These are phyloP conservation scores for Aspergillus piperis DNA, from an alignment of 2,329 filamentous ascomycete genomes.

Conservation along the genomic window DNA sequence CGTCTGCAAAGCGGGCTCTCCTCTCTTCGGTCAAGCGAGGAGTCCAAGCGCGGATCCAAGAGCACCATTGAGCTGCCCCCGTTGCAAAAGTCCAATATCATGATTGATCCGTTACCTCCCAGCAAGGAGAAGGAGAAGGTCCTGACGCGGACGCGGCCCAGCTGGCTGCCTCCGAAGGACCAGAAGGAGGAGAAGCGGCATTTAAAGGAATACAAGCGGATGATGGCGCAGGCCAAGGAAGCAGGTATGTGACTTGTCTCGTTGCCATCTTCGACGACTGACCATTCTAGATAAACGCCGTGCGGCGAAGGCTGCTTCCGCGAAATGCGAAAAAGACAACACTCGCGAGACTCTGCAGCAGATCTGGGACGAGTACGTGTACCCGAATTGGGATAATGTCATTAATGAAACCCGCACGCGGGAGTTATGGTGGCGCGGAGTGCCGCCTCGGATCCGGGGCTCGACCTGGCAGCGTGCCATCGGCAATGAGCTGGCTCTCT, in stretches of 20 bases:
- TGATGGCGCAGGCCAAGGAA: conserved; percentile 65
- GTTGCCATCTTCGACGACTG: conserved; percentile 5
- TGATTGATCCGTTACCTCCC: conserved; percentile 66
- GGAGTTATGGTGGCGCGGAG: conserved; percentile 66
- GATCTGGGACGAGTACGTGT: conserved; percentile 64
- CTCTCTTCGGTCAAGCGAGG: conserved; percentile 39
- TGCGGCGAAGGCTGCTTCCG: conserved; percentile 50
- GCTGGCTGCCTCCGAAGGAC: conserved; percentile 68
- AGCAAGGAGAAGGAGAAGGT: conserved; percentile 68
- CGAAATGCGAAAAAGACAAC: conserved; percentile 53
- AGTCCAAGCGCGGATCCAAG: conserved; percentile 41
- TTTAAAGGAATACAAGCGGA: conserved; percentile 68
- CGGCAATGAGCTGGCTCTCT: conserved; percentile 62
- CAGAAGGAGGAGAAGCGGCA: conserved; percentile 90
- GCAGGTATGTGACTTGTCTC: conserved; percentile 46
- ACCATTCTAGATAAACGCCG: conserved; percentile 50
- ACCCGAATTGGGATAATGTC: conserved; percentile 60
- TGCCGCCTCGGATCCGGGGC: conserved; percentile 58
- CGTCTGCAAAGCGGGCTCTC: conserved; percentile 48
- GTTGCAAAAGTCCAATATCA: conserved; percentile 62
- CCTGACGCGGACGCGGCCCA: conserved; percentile 66
- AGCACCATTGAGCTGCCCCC: conserved; percentile 56
- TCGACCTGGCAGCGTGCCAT: conserved; percentile 62
- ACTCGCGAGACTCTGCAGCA: conserved; percentile 56
- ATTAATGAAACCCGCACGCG: conserved; percentile 57